Conservation (phyloP, 2,329 filamentous ascomycete genomes). For the Zelopaecilomyces penicillatus region DNA sequence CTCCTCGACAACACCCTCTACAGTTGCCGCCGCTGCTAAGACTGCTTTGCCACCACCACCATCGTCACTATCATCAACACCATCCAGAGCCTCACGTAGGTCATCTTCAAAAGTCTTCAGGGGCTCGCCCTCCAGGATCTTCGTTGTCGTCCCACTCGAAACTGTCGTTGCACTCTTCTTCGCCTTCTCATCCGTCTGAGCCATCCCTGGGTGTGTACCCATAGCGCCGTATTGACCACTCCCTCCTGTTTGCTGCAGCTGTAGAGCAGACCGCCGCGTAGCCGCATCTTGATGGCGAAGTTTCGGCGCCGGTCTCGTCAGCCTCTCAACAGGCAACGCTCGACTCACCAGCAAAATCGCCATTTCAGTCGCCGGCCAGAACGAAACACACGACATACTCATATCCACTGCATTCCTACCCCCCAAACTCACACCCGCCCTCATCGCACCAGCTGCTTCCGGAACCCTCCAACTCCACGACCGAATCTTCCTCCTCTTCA, state of each 20-base stretch:
- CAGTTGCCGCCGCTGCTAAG: neutral
- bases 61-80: neutral
- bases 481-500: neutral
- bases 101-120: slow-evolving; percentile 2
- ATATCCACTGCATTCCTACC: neutral
- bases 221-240: neutral
- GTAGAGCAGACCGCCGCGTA: slow-evolving; percentile 1
- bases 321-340: neutral
- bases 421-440: neutral
- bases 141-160: too few relatives aligned
- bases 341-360: neutral
- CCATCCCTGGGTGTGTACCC: neutral
- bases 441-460: neutral
- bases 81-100: neutral
- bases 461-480: slow-evolving; percentile 12
- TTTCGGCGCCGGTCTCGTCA: neutral
- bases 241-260: neutral
- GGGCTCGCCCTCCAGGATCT: neutral
- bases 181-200: too few relatives aligned
- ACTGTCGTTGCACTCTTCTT: too few relatives aligned
- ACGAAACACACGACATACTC: slow-evolving; percentile 1
- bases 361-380: neutral
- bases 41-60: neutral
- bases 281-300: slow-evolving; percentile 9
- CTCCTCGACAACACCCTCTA: slow-evolving; percentile 14